Conservation (phyloP, 2,329 filamentous ascomycete genomes). For the Talaromyces verruculosus region DNA sequence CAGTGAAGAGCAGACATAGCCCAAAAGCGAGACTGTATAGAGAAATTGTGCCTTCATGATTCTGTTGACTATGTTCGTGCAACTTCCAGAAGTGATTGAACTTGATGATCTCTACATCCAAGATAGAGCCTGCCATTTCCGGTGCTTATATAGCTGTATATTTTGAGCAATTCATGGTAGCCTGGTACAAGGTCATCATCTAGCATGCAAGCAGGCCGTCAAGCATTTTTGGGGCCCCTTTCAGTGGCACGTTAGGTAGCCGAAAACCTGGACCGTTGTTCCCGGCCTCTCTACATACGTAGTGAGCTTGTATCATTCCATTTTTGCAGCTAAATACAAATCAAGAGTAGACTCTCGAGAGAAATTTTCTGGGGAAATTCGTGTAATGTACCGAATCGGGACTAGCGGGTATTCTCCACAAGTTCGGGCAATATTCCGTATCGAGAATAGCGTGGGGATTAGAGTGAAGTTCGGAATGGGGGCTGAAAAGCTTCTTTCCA, state of each 20-base stretch:
- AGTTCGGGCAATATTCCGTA: background rate
- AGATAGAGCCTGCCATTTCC: background rate
- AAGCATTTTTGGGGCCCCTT: background rate
- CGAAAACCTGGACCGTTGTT: background rate
- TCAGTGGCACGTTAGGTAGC: background rate
- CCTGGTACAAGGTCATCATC: background rate
- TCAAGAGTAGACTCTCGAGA: background rate
- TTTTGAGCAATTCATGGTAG: background rate
- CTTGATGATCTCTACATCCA: background rate
- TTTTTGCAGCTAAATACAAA: background rate
- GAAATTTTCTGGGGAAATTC: background rate
- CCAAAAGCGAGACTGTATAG: background rate
- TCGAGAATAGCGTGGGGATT: background rate
- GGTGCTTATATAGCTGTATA: background rate
- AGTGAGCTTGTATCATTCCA: background rate
- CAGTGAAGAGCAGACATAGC: background rate
- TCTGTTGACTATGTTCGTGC: background rate
- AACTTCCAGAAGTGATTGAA: background rate
- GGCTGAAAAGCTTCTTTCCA: background rate
- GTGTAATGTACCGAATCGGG: slow-evolving; percentile 7
- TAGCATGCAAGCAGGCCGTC: background rate
- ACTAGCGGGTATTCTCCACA: background rate
- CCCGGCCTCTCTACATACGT: background rate
- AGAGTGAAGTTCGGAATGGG: background rate
- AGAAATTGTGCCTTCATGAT: background rate